A percentile compares a stretch with the other conserved stretches of the same genome.
Evolutionary conservation across 257 asterid species (phyloP).

Genomic region (Nicotiana obtusifolia): DNA sequence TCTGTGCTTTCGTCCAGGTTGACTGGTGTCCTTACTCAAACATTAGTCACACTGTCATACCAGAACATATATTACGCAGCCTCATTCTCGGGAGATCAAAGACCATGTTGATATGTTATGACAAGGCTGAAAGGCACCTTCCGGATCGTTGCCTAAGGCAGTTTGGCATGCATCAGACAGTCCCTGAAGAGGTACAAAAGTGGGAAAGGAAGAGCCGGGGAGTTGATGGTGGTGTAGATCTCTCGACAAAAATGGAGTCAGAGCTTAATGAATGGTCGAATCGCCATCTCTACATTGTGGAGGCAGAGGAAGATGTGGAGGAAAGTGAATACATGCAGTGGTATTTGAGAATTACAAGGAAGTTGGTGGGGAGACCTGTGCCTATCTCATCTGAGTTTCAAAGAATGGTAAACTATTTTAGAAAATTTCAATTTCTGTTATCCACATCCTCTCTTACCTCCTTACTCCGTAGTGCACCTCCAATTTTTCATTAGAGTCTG

Average conservation of each 20-base stretch:
- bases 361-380: slow-evolving; percentile 76
- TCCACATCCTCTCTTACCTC: background rate
- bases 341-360: slow-evolving; percentile 69
- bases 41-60: slow-evolving; percentile 76
- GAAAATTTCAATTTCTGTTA: background rate
- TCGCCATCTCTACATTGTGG: slow-evolving; percentile 69
- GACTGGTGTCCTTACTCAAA: slow-evolving; percentile 94
- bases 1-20: slow-evolving; percentile 40
- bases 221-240: slow-evolving; percentile 90
- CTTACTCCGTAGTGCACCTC: background rate
- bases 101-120: slow-evolving; percentile 93
- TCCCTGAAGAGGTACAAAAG: slow-evolving; percentile 70
- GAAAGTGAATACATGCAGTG: slow-evolving; percentile 85
- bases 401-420: slow-evolving; percentile 57
- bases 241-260: slow-evolving; percentile 72
- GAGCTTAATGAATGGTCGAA: slow-evolving; percentile 85
- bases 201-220: slow-evolving; percentile 99
- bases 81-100: slow-evolving; percentile 88
- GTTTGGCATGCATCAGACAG: slow-evolving; percentile 78
- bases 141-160: slow-evolving; percentile 95
- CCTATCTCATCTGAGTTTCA: slow-evolving; percentile 90
- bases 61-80: slow-evolving; percentile 59
- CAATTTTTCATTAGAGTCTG: slow-evolving; percentile 18
- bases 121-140: slow-evolving; percentile 95
- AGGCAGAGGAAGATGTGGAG: slow-evolving; percentile 77